Percentiles rank a stretch among this genome's conserved stretches.
phyloP scores from a whole-genome alignment of 306 rosid species.

The Trifolium fragiferum region DNA sequence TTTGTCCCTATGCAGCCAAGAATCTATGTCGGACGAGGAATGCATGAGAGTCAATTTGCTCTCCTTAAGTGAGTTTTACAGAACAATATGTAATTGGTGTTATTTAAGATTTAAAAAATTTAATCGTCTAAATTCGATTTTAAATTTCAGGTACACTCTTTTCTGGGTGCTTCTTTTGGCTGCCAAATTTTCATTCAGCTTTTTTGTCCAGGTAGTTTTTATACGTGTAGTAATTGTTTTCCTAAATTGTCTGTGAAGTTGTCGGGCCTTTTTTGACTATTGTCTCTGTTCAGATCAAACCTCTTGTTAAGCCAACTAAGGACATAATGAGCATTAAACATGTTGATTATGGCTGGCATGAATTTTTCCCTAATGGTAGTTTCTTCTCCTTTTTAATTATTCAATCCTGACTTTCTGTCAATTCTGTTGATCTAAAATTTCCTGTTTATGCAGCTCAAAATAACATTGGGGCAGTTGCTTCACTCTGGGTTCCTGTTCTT shows the following conservation, averaged over 20 bases:
- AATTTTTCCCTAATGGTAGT: conserved; percentile 85
- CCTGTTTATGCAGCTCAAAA: conserved; percentile 62
- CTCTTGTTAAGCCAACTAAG: conserved; percentile 84
- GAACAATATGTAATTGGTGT: conserved; percentile 23
- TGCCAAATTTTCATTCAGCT: conserved; percentile 81
- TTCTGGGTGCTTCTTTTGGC: conserved; percentile 90
- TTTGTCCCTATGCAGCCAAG: conserved; percentile 75
- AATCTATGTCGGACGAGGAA: conserved; percentile 91
- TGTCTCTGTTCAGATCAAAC: conserved; percentile 71
- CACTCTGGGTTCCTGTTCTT: conserved; percentile 87
- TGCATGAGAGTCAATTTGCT: conserved; percentile 96
- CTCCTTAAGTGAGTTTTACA: conserved; percentile 79
- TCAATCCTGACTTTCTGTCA: conserved; percentile 19
- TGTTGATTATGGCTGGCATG: conserved; percentile 82
- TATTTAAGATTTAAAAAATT: conserved; percentile 29
- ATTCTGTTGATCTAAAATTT: conserved; percentile 38
- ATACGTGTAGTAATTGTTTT: not conserved
- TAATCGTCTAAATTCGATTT: conserved; percentile 32
- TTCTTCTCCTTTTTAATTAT: conserved; percentile 37
- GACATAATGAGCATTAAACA: conserved; percentile 80
- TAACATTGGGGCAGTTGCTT: conserved; percentile 75
- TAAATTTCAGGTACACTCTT: conserved; percentile 80
- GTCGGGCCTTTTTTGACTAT: conserved; percentile 30
- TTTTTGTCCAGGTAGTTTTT: conserved; percentile 71
- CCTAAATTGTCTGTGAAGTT: conserved; percentile 31